These are phyloP conservation scores for Microsporum audouinii DNA, from an alignment of 2,329 filamentous ascomycete genomes.

Conservation along the genomic window DNA sequence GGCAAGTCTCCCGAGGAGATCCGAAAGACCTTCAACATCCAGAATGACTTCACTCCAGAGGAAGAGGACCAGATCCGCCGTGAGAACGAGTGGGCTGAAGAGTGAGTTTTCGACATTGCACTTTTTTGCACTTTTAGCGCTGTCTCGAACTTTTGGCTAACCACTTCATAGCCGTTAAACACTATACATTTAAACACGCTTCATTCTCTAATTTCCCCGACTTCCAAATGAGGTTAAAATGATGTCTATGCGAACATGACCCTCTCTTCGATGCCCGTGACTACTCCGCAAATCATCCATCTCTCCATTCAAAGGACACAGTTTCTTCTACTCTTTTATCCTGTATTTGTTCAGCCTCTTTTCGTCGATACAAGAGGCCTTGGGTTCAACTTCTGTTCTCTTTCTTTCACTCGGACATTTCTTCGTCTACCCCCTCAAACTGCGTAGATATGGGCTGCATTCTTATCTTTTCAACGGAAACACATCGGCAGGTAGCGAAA, in stretches of 20 bases:
- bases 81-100: conserved; percentile 86
- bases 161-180: not conserved
- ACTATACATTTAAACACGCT: not conserved
- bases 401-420: not conserved
- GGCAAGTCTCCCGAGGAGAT: conserved; percentile 99
- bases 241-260: not conserved
- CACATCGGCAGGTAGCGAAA: not conserved
- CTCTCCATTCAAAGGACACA: not conserved
- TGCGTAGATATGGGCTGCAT: not conserved
- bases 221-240: not conserved
- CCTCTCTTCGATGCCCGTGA: not conserved
- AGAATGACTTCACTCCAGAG: conserved; percentile 97
- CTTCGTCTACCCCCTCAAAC: not conserved
- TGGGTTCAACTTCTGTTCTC: not conserved
- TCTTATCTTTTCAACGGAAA: not conserved
- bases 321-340: not conserved
- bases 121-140: not conserved
- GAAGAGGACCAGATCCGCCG: conserved; percentile 96
- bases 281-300: not conserved
- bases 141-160: not conserved
- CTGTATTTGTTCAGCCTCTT: not conserved
- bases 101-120: conserved; percentile 36
- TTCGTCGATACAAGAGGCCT: not conserved
- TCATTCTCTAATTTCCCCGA: not conserved
- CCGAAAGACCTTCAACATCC: conserved; percentile 98